Evolutionary conservation across 2,329 filamentous ascomycete genomes (phyloP), one percentile per base, ranked within the genome.

Genomic region (Dactylellina cionopaga): DNA sequence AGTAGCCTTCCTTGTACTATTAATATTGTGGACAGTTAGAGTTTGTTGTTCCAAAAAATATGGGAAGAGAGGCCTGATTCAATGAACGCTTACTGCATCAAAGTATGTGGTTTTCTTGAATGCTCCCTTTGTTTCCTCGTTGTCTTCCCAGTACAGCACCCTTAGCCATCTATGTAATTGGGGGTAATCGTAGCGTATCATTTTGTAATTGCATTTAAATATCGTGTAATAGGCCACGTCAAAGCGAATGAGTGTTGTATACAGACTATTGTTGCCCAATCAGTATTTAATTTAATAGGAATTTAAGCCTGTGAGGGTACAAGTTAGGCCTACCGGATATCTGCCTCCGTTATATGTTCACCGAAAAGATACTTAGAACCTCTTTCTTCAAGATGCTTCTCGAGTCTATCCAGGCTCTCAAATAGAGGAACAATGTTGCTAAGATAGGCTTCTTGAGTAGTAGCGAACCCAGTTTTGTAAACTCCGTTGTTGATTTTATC

Each of bases 221-320:
- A 93, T 90, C 81, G 95, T 92, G 58, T 96, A 90, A 78, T 96
- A 96, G 77, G 92, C 90, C 25, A 85, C 82, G 74, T 92, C 90
- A 76, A 92, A 92, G 1, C 89, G 87, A 74, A 90, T 83, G 46
- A 92, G 85, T 3, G 90, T 92, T 9, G 89, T 89, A 77, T 85
- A 90, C 77, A 96, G 84, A 44, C 68, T 72, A 24, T n/a, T n/a
- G n/a, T n/a, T n/a, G n/a, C n/a, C n/a, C 13, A 62, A 37, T 27
- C 2, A 6, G 9, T 19, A 19, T 35, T 41, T 37, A 35, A 10
- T 19, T 6, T 15, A 29, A 25, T 2, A 22, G 4, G 5, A 1
- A 27, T 5, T 3, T 33, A 31, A n/a, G 35, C n/a, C 19, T n/a
- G n/a, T n/a, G n/a, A n/a, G 17, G 5, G 13, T 19, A 24, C n/a